Evolutionary conservation across 345 rosid genomes (phyloP).

Genomic region (Adansonia digitata): DNA sequence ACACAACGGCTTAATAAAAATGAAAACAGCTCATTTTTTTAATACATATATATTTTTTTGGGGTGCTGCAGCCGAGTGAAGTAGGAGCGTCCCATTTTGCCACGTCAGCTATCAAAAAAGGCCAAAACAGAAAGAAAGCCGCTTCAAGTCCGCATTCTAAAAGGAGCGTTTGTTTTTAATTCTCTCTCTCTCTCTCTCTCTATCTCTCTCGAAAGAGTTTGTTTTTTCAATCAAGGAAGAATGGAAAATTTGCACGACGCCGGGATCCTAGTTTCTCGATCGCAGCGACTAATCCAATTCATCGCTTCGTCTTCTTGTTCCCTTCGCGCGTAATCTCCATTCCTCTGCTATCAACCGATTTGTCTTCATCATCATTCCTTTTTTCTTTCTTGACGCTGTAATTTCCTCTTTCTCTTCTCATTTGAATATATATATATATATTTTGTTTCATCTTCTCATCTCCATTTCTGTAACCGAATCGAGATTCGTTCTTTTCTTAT

Average conservation of each 20-base stretch:
- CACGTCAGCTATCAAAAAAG: conserved; percentile 20
- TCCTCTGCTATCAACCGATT: not conserved
- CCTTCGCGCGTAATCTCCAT: conserved; percentile 19
- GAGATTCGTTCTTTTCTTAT: conserved; percentile 8
- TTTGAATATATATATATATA: not conserved
- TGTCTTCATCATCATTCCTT: not conserved
- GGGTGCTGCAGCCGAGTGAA: conserved; percentile 30
- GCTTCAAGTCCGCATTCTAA: conserved; percentile 38
- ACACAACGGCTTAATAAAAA: conserved; percentile 26
- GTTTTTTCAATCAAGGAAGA: conserved; percentile 15
- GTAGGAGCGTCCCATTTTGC: conserved; percentile 20
- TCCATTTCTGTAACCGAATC: not conserved
- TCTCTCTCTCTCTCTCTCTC: not conserved
- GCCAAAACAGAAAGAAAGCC: conserved; percentile 1
- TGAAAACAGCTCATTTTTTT: conserved; percentile 28
- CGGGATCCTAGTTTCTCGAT: conserved; percentile 29
- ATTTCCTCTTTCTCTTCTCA: conserved; percentile 3
- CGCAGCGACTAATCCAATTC: conserved; percentile 21
- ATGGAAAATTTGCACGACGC: conserved; percentile 6
- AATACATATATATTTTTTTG: too few species aligned
- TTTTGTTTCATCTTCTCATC: not conserved
- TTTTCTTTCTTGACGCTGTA: conserved; percentile 11
- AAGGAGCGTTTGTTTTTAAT: not conserved
- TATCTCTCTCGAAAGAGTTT: conserved; percentile 11
- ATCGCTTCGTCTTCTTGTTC: conserved; percentile 14